Evolutionary conservation across 176 grass and related monocot species (phyloP).

Genomic region (Oryza meyeriana): DNA sequence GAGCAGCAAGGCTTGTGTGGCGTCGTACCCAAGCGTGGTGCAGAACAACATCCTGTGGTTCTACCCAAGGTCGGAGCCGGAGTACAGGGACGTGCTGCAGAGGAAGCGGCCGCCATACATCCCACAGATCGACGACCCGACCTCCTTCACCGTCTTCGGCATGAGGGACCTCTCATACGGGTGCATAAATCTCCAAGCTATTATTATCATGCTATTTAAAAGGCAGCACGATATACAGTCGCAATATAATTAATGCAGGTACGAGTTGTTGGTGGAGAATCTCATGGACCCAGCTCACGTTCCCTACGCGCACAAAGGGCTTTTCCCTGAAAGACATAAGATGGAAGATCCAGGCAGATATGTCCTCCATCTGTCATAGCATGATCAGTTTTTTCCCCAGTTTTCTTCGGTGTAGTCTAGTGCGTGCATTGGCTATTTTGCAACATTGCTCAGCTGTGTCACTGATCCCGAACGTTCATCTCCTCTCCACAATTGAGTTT

Average conservation of each 20-base stretch:
- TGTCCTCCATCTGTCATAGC: conserved; percentile 16
- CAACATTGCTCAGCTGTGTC: neutral
- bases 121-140: conserved; percentile 76
- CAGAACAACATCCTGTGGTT: conserved; percentile 92
- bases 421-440: neutral
- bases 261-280: conserved; percentile 80
- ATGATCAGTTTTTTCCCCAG: neutral
- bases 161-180: conserved; percentile 71
- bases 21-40: conserved; percentile 73
- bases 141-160: conserved; percentile 49
- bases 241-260: conserved; percentile 43
- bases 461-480: neutral
- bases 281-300: too few relatives aligned
- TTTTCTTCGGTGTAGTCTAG: neutral
- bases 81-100: conserved; percentile 51
- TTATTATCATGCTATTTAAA: too few relatives aligned
- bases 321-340: conserved; percentile 39
- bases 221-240: too few relatives aligned
- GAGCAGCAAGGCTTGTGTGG: conserved; percentile 66
- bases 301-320: conserved; percentile 76
- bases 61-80: conserved; percentile 59
- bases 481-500: conserved; percentile 62
- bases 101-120: conserved; percentile 60
- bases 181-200: conserved; percentile 27
- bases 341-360: conserved; percentile 74